Evolutionary conservation across 495 filamentous ascomycete genomes (phyloP), one percentile per base, ranked within the genome.

Genomic region (Penicillium cosmopolitanum): DNA sequence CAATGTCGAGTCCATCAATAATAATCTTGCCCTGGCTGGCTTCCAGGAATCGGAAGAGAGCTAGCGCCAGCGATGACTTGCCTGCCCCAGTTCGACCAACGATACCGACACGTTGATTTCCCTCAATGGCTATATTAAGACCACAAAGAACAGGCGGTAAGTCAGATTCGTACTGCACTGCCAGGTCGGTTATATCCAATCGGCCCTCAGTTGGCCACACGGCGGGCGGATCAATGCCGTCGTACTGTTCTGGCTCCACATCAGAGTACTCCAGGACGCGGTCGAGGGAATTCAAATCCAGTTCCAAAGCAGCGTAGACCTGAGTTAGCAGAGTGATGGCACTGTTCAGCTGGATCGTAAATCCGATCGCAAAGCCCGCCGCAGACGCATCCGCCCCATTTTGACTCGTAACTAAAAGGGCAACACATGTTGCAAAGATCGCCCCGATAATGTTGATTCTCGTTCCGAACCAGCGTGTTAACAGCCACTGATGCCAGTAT

Each of bases 1-100:
- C 84, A 60, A 96, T 88, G 68, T 96, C 90, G 28, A 97, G 72
- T 54, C 84, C 88, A 65, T 96, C 93, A 38, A 96, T 86, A 0
- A 89, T 59, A 53, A 51, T 28, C 7, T 15, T 5, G 5, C 48
- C 48, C 9, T 51, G 4, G 5, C 21, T 21, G 9, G 16, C 5
- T 28, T 51, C 23, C 11, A 51, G 12, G 48, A 51, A 51, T 51
- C 23, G 48, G 15, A 51, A 51, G 5, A 51, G 15, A 7, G 48
- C 48, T 23, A 51, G 48, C 1, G 48, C 15, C 2, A 51, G 23
- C 8, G 48, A 51, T 1, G 48, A 51, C 15, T 51, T 51, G 18
- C 48, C 48, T 28, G 48, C 54, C 15, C 54, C 54, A 2, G 42
- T 43, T 13, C 40, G 42, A 33, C 48, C 48, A 31, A 50, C 55